These are phyloP conservation scores for Cyamopsis tetragonoloba DNA, from an alignment of 306 rosid genomes.

Conservation along the genomic window DNA sequence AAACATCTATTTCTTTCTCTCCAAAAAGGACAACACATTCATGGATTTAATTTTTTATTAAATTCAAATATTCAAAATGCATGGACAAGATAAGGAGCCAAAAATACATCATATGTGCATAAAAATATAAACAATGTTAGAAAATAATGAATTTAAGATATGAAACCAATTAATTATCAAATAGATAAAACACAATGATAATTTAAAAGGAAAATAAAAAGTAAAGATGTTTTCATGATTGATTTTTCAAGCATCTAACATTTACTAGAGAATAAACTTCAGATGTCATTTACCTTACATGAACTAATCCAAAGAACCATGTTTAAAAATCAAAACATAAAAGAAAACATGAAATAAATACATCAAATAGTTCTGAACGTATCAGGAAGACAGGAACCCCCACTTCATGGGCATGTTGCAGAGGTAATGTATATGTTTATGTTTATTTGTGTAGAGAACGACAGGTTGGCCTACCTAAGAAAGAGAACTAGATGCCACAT, in stretches of 20 bases:
- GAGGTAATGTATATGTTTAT: background rate
- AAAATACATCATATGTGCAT: background rate
- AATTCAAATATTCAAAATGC: constrained; percentile 7
- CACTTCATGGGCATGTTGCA: background rate
- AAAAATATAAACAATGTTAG: background rate
- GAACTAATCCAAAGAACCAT: background rate
- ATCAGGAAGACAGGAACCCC: background rate
- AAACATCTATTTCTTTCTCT: background rate
- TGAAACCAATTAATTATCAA: background rate
- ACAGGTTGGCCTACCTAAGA: background rate
- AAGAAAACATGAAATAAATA: background rate
- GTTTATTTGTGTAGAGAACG: constrained; percentile 1
- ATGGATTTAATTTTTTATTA: background rate
- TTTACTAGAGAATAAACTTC: background rate
- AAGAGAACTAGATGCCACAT: constrained; percentile 10
- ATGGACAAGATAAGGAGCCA: background rate
- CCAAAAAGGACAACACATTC: background rate
- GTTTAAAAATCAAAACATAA: background rate
- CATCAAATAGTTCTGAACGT: background rate
- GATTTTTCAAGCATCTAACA: background rate
- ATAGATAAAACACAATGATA: background rate
- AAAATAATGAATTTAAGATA: constrained; percentile 4
- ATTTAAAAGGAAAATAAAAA: constrained; percentile 1
- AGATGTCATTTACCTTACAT: background rate
- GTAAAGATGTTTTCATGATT: background rate